Conservation (phyloP, 208 protist genomes). For the Leishmania guyanensis region DNA sequence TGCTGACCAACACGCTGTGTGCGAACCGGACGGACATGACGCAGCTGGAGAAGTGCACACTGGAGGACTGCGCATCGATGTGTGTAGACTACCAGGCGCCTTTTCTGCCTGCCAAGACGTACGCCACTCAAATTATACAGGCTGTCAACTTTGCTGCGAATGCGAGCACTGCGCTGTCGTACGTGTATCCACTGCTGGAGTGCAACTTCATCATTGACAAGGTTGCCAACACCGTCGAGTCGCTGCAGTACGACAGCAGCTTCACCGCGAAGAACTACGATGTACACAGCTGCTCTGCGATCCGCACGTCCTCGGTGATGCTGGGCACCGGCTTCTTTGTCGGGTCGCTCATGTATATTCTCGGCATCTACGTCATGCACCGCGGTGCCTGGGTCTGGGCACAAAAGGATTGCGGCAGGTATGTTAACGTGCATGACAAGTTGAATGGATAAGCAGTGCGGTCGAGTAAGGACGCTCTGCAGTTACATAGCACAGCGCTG, state of each 20-base stretch:
- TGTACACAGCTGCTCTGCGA: constrained; percentile 42
- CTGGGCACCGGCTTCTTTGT: constrained; percentile 75
- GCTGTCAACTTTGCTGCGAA: constrained; percentile 44
- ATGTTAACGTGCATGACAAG: no score
- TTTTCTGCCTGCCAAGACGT: constrained; percentile 24
- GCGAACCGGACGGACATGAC: constrained; percentile 38
- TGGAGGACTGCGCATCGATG: constrained; percentile 39
- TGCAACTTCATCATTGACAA: constrained; percentile 85
- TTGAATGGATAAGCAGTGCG: no score
- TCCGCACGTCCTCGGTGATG: constrained; percentile 52
- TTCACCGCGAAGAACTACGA: constrained; percentile 7
- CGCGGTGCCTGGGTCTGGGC: constrained; percentile 63
- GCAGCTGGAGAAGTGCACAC: constrained; percentile 56
- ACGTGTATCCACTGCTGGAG: constrained; percentile 61
- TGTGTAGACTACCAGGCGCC: constrained; percentile 43
- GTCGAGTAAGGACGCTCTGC: no score
- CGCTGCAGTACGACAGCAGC: constrained; percentile 23
- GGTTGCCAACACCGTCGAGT: constrained; percentile 47
- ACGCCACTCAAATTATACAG: constrained; percentile 35
- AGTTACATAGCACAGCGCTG: no score
- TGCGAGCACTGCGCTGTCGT: constrained; percentile 60
- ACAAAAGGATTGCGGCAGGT: no score
- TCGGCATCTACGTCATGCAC: constrained; percentile 73
- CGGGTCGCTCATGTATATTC: constrained; percentile 71
- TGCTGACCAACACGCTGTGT: constrained; percentile 54